A percentile compares a stretch with the other conserved stretches of the same genome.
Evolutionary conservation across 768 basidiomycete species (phyloP).

Genomic region (Boletus insuetus): DNA sequence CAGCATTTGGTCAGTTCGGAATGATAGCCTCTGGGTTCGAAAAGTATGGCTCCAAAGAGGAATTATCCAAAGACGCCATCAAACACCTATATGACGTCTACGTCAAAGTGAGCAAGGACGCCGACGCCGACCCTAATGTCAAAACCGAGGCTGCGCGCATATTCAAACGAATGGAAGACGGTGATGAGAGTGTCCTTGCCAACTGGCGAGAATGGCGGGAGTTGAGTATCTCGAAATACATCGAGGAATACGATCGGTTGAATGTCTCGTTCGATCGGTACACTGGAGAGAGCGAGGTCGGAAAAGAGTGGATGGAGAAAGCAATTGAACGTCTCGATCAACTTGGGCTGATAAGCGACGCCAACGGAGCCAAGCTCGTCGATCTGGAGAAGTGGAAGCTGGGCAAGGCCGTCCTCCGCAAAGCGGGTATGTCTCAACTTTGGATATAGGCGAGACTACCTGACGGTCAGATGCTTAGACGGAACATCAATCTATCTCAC

Average conservation of each 20-base stretch:
- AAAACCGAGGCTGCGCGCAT: slow-evolving; percentile 76
- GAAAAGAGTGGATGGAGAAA: slow-evolving; percentile 67
- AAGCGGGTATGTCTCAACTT: slow-evolving; percentile 54
- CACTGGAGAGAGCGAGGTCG: slow-evolving; percentile 83
- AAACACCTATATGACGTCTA: slow-evolving; percentile 95
- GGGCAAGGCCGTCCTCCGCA: slow-evolving; percentile 86
- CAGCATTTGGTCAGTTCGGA: slow-evolving; percentile 54
- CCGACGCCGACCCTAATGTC: slow-evolving; percentile 67
- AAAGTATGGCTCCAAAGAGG: slow-evolving; percentile 84
- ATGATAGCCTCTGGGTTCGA: slow-evolving; percentile 89
- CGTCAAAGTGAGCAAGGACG: slow-evolving; percentile 89
- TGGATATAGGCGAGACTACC: too few relatives aligned
- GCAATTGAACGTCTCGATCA: slow-evolving; percentile 67
- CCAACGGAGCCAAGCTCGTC: slow-evolving; percentile 80
- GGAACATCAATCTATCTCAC: slow-evolving; percentile 52
- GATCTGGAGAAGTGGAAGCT: slow-evolving; percentile 90
- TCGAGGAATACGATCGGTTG: slow-evolving; percentile 79
- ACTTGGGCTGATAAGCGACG: slow-evolving; percentile 66
- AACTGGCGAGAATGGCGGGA: slow-evolving; percentile 96
- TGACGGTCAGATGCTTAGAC: slow-evolving; percentile 47
- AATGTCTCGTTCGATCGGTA: slow-evolving; percentile 93
- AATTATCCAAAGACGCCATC: slow-evolving; percentile 83
- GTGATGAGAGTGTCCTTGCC: slow-evolving; percentile 76
- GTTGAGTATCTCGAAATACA: slow-evolving; percentile 86
- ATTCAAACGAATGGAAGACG: slow-evolving; percentile 96